Percentiles rank a stretch among this genome's conserved stretches.
Evolutionary conservation across 345 rosid genomes (phyloP).

Genomic region (Hibiscus tridactylites): DNA sequence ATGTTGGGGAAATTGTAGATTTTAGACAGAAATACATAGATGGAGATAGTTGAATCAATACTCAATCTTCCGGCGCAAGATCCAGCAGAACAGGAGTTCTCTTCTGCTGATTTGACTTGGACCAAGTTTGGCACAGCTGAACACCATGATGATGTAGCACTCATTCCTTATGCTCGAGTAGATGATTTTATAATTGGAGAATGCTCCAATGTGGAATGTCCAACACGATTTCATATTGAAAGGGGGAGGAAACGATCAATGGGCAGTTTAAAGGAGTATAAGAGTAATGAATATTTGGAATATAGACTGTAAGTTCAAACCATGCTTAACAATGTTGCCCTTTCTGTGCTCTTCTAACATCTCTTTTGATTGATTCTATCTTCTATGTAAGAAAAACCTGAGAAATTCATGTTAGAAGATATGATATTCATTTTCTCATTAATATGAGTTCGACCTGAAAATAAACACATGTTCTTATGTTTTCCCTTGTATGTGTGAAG

Average conservation of each 20-base stretch:
- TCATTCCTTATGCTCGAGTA: conserved; percentile 64
- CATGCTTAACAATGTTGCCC: neutral
- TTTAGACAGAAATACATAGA: conserved; percentile 8
- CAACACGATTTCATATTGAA: conserved; percentile 84
- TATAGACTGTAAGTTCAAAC: conserved; percentile 56
- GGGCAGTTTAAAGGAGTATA: conserved; percentile 71
- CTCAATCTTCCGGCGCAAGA: conserved; percentile 56
- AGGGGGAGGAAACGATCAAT: conserved; percentile 65
- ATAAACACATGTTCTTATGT: neutral
- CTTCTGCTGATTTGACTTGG: conserved; percentile 69
- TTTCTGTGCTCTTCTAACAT: neutral
- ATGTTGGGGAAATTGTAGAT: neutral
- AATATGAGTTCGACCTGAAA: neutral
- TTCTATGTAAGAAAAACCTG: neutral
- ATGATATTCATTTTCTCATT: neutral
- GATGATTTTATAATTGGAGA: conserved; percentile 83
- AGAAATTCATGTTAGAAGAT: neutral
- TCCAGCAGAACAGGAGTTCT: conserved; percentile 56
- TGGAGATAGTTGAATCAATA: conserved; percentile 57
- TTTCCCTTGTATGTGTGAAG: conserved; percentile 21
- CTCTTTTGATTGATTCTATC: conserved; percentile 1
- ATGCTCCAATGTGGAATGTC: conserved; percentile 72
- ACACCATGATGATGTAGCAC: conserved; percentile 76
- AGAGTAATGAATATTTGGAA: conserved; percentile 73
- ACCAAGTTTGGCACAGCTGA: conserved; percentile 68